phyloP scores from a whole-genome alignment of 2,329 filamentous ascomycete species.

The Cucurbitaria berberidis region DNA sequence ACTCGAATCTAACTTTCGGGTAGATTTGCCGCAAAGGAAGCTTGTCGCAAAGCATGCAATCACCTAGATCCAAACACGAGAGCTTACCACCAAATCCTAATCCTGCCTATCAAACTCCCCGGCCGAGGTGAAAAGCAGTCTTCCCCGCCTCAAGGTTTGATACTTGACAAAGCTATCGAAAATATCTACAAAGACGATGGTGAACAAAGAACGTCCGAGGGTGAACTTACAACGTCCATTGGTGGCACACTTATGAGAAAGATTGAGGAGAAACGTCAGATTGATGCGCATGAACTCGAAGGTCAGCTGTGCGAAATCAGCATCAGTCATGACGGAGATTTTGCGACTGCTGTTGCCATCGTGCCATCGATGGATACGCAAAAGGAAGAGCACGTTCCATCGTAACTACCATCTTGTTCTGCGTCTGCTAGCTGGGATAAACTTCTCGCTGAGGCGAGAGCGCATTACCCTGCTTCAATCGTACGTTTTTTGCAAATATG shows the following conservation, averaged over 20 bases:
- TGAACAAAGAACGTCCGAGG: background rate
- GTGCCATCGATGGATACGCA: slow-evolving; percentile 43
- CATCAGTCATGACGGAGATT: slow-evolving; percentile 87
- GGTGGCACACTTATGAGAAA: background rate
- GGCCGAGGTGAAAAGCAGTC: slow-evolving; percentile 17
- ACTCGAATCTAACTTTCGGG: slow-evolving; percentile 8
- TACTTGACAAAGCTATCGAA: slow-evolving; percentile 27
- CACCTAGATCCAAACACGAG: slow-evolving; percentile 26
- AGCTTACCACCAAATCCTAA: slow-evolving; percentile 49
- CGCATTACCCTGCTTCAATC: too few relatives aligned
- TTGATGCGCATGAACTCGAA: slow-evolving; percentile 23
- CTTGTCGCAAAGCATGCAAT: slow-evolving; percentile 54
- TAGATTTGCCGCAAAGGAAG: slow-evolving; percentile 60
- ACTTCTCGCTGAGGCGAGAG: background rate
- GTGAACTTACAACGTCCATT: too few relatives aligned
- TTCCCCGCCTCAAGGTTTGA: slow-evolving; percentile 31
- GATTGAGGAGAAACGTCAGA: too few relatives aligned
- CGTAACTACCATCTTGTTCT: background rate
- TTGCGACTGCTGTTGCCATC: slow-evolving; percentile 74
- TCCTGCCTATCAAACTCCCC: slow-evolving; percentile 33
- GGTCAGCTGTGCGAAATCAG: slow-evolving; percentile 70
- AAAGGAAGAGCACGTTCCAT: background rate
- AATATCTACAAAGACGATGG: background rate
- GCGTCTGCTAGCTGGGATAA: background rate
- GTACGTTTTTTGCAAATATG: background rate